A percentile compares a stretch with the other conserved stretches of the same genome.
Conservation (phyloP, 805 yeast genomes). For the Ascoidea rubescens region DNA sequence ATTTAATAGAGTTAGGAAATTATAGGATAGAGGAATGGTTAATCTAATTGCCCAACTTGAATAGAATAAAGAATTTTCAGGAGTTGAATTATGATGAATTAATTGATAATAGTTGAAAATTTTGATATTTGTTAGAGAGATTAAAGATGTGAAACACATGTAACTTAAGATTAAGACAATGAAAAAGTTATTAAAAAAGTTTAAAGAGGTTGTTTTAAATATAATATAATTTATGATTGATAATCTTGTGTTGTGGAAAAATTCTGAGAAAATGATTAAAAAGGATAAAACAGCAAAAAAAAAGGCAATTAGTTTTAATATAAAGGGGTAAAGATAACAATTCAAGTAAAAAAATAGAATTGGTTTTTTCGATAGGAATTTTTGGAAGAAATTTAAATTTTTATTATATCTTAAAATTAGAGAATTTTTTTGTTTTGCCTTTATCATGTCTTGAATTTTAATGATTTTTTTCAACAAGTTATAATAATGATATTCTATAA, state of each 20-base stretch:
- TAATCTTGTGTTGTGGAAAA: slow-evolving; percentile 51
- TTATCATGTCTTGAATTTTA: slow-evolving; percentile 42
- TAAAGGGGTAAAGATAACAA: slow-evolving; percentile 30
- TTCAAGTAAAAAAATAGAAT: slow-evolving; percentile 25
- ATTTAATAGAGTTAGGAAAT: slow-evolving; percentile 52
- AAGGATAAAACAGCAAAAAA: slow-evolving; percentile 31
- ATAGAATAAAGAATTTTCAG: slow-evolving; percentile 63
- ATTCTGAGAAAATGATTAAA: slow-evolving; percentile 56
- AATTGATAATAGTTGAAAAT: slow-evolving; percentile 68
- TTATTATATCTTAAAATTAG: slow-evolving; percentile 18
- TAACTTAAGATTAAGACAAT: slow-evolving; percentile 37
- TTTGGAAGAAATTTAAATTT: slow-evolving; percentile 16
- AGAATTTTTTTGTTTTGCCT: slow-evolving; percentile 22
- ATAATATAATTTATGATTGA: slow-evolving; percentile 46
- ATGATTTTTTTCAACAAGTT: slow-evolving; percentile 33
- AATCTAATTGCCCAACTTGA: slow-evolving; percentile 70
- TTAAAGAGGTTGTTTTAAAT: slow-evolving; percentile 17
- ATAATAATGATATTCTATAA: slow-evolving; percentile 45
- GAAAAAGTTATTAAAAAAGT: slow-evolving; percentile 24
- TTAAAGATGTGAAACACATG: slow-evolving; percentile 56
- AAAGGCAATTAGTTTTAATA: slow-evolving; percentile 29
- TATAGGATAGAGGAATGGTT: slow-evolving; percentile 72
- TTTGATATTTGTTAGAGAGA: slow-evolving; percentile 51
- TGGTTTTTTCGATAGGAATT: slow-evolving; percentile 22
- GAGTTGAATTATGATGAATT: slow-evolving; percentile 57